Base-by-base conservation (phyloP, 2,329 filamentous ascomycete genomes). In the Diaporthe vexans region DNA sequence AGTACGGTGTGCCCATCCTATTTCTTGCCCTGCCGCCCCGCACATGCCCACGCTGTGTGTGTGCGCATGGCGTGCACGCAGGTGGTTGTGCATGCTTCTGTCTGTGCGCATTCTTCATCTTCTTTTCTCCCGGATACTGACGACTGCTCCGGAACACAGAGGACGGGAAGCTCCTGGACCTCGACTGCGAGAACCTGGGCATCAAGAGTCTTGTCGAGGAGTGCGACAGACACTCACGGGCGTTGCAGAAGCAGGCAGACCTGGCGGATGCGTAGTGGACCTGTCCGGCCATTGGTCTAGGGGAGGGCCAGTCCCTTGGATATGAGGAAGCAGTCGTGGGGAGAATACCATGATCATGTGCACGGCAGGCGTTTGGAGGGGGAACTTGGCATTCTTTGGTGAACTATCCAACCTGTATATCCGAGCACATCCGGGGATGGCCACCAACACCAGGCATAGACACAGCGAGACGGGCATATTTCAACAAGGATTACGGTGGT, bases 131-230 rank as follows among this genome's bases (percentile, higher is more conserved):
- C 33, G 19, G 46, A 35, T 7, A 35, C 48, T 68, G 35, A 68
- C 48, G 8, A 68, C 19, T 21, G 63, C n/a, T 24, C 1, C 35
- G 40, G 33, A 56, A 71, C 81, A 72, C 81, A 97, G 94, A 98
- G 88, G 97, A 98, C 81, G 97, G 97, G 79, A 97, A 96, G 86
- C 93, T 97, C 80, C 91, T 98, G 86, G 91, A 91, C 46, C 89
- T 98, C 52, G 92, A 98, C 81, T 89, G 94, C 78, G 92, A 94
- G 78, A 93, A 93, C 83, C 88, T 95, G 85, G 93, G 92, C 78
- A 95, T 98, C 81, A 94, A 94, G 82, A 94, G 95, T 80, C 90
- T 98, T 26, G 89, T 96, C 74, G 94, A 95, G 82, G 95, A 98
- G 84, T 92, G 98, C 58, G 94, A 98, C 82, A 89, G 97, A 80